Base-by-base conservation (phyloP, 2,329 filamentous ascomycete species). In the Pseudocercospora macadamiae region DNA sequence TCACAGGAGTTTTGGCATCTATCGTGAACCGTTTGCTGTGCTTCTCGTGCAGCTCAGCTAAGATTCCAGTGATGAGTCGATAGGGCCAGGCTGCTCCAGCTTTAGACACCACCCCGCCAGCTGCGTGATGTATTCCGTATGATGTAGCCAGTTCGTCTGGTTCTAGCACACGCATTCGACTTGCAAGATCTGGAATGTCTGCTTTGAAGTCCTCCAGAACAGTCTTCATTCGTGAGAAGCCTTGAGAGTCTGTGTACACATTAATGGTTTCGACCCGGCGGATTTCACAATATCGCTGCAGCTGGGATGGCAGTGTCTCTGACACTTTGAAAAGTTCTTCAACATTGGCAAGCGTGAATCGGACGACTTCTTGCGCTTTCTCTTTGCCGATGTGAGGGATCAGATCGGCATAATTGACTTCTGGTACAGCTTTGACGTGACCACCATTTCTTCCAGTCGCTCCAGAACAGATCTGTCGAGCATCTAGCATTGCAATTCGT, bases 1-100 rank as follows among this genome's bases (percentile, higher is more conserved):
- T 16, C 3, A 56, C 63, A 16, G 60, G 57, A 10, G 63, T 63
- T 5, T 54, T 32, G 6, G 63, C 54, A 16, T 65, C 63, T 5
- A 65, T 51, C 8, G 9, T 26, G 18, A 65, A 58, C 3, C 60
- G 54, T 6, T 56, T 36, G 10, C 10, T 2, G 45, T 56, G 51
- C 6, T 14, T 26, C 9, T 59, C 48, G 4, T 36, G 19, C 21
- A 63, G 32, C 5, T 26, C 28, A 12, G 51, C 47, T 16, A 61
- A 54, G 5, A 65, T 34, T 1, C 60, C 54, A 4, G 60, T 61
- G 48, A 63, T 59, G 6, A 65, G 42, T 18, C 57, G 57, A 47
- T 65, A 65, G 3, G 63, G 60, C 63, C 63, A 65, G 2, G 47
- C 52, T 8, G 63, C 60, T 37, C 61, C 63, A 32, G 57, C 62